Base-by-base conservation (phyloP, 2,329 filamentous ascomycete genomes). In the Atkinsonella texensis region DNA sequence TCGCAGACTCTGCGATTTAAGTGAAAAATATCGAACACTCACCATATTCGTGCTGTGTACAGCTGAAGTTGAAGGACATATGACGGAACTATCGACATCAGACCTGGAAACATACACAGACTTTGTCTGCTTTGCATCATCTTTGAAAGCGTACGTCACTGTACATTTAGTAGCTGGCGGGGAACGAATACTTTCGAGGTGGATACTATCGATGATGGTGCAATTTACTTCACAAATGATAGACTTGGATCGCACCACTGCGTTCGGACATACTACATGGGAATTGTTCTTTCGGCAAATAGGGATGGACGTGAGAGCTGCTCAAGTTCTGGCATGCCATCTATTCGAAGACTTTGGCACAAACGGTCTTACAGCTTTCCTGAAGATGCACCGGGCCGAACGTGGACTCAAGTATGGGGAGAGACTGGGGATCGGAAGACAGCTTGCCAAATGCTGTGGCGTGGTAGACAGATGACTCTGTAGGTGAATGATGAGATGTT, bases 31-130 rank as follows among this genome's bases (percentile, higher is more conserved):
- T 60, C 83, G 87, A 55, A 72, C 70, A 4, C 69, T 95, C 1
- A 66, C 85, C 1, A 69, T 95, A 1, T 64, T 94, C 0, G 73
- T 93, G 1, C 82, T 78, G n/a, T 76, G 83, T 51, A 65, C 63
- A 1, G 74, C 71, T 46, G 57, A 55, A 1, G 42, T 61, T 1
- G 71, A 71, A 12, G 75, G 79, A 54, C 67, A 63, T 4, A 61
- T 68, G 38, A 63, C 64, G 52, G 60, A 64, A 35, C 57, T 74
- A 3, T 66, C 63, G 2, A 46, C 62, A 0, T 68, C 70, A 1
- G 76, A 80, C 46, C 60, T 68, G 10, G 59, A 62, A 4, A 71
- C 70, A 0, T 72, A 81, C 42, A 64, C 68, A 1, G 72, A 75
- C 11, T 75, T 84, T 48, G 66, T 75, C 31, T 67, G 64, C 0